Percentiles rank a stretch among this genome's conserved stretches.
Evolutionary conservation across 2,329 filamentous ascomycete species (phyloP).

Genomic region (Allantophomopsis lycopodina): DNA sequence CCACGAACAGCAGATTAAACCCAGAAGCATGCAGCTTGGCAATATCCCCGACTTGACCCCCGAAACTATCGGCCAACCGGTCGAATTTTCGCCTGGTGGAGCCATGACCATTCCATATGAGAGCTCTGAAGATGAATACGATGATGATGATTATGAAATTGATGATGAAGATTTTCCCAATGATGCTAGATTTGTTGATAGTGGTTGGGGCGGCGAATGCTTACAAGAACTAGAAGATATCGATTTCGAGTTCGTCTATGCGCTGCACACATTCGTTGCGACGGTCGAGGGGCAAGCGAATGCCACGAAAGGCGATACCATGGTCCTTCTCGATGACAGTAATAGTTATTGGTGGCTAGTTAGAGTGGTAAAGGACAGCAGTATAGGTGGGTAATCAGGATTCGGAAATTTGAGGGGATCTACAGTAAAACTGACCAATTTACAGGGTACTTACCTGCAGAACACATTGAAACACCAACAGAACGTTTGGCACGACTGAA

Average conservation of each 20-base stretch:
- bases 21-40: no score
- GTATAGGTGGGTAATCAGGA: slow-evolving; percentile 47
- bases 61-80: no score
- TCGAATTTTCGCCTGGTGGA: background rate
- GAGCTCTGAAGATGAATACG: slow-evolving; percentile 19
- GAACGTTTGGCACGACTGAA: slow-evolving; percentile 87
- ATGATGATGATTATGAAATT: slow-evolving; percentile 47
- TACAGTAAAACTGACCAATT: background rate
- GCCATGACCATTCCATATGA: slow-evolving; percentile 27
- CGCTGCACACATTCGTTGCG: slow-evolving; percentile 91
- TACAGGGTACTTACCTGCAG: slow-evolving; percentile 83
- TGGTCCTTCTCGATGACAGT: slow-evolving; percentile 95
- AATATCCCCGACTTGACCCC: no score
- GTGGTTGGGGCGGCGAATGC: slow-evolving; percentile 65
- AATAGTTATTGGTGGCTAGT: slow-evolving; percentile 99
- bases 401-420: background rate
- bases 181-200: slow-evolving; percentile 52
- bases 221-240: slow-evolving; percentile 92
- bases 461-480: slow-evolving; percentile 96
- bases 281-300: slow-evolving; percentile 98
- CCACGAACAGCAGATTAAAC: no score
- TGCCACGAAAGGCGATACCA: slow-evolving; percentile 95
- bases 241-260: slow-evolving; percentile 99
- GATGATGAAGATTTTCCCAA: slow-evolving; percentile 32
- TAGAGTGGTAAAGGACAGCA: slow-evolving; percentile 91